Base-by-base conservation (phyloP, 2,329 filamentous ascomycete genomes). In the Aspergillus luchuensis region DNA sequence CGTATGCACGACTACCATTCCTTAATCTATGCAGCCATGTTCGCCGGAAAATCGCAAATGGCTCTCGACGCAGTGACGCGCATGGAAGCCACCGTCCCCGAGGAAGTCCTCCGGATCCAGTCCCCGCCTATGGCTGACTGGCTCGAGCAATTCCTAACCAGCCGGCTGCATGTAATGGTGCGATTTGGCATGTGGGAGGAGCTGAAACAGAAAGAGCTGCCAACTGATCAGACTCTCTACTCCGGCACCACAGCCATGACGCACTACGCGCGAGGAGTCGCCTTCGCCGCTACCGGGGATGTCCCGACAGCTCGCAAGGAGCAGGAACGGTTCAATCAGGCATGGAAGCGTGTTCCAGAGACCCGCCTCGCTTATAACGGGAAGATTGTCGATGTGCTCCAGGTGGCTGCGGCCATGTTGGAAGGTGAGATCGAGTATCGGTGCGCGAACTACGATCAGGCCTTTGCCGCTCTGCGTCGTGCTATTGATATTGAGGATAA, bases 91-190 rank as follows among this genome's bases (percentile, higher is more conserved):
- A 85, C 85, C 0, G 73, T 92, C 4, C 83, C 89, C 0, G 85
- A 89, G 50, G 82, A 82, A 0, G 74, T 92, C 1, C 80, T 92
- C 0, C 83, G 85, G 0, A 79, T 90, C 7, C 68, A 87, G 62
- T 87, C 85, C 0, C 89, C 89, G 0, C 89, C 89, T 0, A 91
- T 92, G 89, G 89, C 89, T 0, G 89, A 92, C 72, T 92, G 89
- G 88, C 77, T 92, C 0, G 90, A 92, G 73, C 83, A 84, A 1
- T 91, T 91, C 64, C 72, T 89, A 2, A 81, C 84, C 1, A 85
- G 90, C 70, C 83, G 87, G 2, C 76, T 88, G 1, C 90, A 93
- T 71, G 86, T 87, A 0, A 78, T 90, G 13, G 81, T 93, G 30
- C 86, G 90, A 0, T 93, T 92, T 64, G 90, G 90, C 0, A 78